phyloP scores from a whole-genome alignment of 768 basidiomycete species.

The Termitomyces sp. region DNA sequence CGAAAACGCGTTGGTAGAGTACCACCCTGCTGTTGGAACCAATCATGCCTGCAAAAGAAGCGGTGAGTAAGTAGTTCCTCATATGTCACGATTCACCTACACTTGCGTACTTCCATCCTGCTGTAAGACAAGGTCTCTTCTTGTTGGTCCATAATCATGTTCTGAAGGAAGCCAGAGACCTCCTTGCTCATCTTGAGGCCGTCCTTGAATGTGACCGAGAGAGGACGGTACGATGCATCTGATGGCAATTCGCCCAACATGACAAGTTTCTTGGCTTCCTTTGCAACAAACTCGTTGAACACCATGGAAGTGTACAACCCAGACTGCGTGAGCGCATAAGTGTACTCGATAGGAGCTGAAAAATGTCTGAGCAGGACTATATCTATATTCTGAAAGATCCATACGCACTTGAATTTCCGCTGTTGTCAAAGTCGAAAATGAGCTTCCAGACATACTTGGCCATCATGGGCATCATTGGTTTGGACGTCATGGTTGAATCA shows the following conservation, averaged over 20 bases:
- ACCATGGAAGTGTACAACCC: background rate
- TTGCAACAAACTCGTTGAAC: background rate
- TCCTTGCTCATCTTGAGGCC: background rate
- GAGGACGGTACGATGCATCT: background rate
- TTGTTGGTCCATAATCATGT: background rate
- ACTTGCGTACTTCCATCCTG: background rate
- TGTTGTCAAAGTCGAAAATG: background rate
- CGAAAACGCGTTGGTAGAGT: background rate
- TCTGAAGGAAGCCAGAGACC: background rate
- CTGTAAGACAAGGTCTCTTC: background rate
- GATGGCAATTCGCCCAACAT: background rate
- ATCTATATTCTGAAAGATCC: too few species aligned
- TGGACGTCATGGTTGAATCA: background rate
- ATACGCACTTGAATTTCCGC: background rate
- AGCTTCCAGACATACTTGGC: background rate
- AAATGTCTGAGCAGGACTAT: background rate
- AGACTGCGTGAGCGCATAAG: background rate
- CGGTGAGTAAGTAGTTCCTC: background rate
- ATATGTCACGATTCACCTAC: background rate
- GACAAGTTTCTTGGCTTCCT: background rate
- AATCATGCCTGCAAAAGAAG: background rate
- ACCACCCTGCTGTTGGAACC: background rate
- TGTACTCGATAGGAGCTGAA: background rate
- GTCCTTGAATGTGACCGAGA: background rate
- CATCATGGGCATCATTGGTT: background rate